Evolutionary conservation across 108 stramenopile genomes (phyloP), one percentile per base, ranked within the genome.

Genomic region (Skeletonema tropicum): DNA sequence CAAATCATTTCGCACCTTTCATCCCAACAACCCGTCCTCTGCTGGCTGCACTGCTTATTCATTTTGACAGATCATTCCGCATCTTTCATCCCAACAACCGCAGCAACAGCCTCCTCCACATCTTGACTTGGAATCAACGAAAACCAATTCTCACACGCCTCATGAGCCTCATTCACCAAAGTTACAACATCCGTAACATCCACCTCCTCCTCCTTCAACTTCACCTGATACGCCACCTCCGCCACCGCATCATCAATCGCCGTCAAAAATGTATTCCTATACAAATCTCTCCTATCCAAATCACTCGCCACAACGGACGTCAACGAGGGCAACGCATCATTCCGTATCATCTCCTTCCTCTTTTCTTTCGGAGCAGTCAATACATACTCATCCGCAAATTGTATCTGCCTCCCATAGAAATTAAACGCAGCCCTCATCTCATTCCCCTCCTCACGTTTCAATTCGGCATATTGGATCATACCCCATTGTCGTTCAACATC

Each of bases 401-500:
- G 17, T 11, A 85, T 21, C 35, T 82, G 76, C n/a, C 42, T 46
- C 6, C 80, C 58, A 38, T 85, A 85, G 17, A 68, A 77, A 66
- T 85, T 85, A 26, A 82, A 78, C 36, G 80, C 84, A 0, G 77
- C 77, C 6, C 77, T 66, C 57, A 83, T 60, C 8, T 79, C 73
- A 65, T 75, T 79, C 14, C 14, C 21, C 31, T 61, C n/a, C 65
- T 79, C 82, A 19, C 35, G 48, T 45, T 79, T 67, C 0, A 26
- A 35, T 70, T 83, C 82, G 15, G 72, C 38, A 32, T 71, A 74
- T 70, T 83, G 82, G 0, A 83, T 38, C 66, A 83, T 79, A 0
- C 82, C 82, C 77, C 73, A 83, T 65, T 83, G 82, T 25, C 82
- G 57, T 69, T 76, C 77, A 0, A 82, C 76, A 67, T 82, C 76